Base-by-base conservation (phyloP, 2,329 filamentous ascomycete genomes). In the Xylaria hypoxylon region DNA sequence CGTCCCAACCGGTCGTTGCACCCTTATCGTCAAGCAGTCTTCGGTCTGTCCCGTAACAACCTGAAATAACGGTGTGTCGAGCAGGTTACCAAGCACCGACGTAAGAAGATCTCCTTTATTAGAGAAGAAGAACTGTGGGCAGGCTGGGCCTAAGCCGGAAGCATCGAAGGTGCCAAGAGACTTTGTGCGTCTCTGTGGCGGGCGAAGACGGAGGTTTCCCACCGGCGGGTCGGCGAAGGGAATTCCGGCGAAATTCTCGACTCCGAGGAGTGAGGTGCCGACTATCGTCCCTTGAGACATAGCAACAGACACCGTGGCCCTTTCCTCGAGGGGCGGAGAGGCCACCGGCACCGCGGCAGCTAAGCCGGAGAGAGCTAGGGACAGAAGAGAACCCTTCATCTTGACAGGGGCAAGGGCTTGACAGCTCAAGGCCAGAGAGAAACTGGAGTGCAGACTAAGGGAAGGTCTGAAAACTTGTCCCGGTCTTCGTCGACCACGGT, bases 201-300 rank as follows among this genome's bases (percentile, higher is more conserved):
- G 89, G 74, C 86, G 89, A 38, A 96, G 84, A 17, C 92, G 88
- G 26, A 93, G 81, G 2, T 82, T 76, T 0, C 90, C 91, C 0
- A 86, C 83, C 0, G 92, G 92, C 1, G 91, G 85, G 68, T 92
- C 82, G 2, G 92, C 91, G 74, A 89, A 96, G 2, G 92, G 92
- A 62, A 96, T 92, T 24, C 89, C 91, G 62, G 86, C 88, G 80
- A 92, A 94, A 28, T 83, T 86, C 64, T 95, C 92, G 22, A 93
- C 83, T 15, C 64, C 68, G 47, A 68, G 64, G 1, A 65, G 8
- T 2, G 71, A 70, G 11, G 74, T 68, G n/a, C 76, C 76, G 19
- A 77, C 65, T 17, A 78, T 62, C 8, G 75, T 77, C 8, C 76
- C 76, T 31, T 71, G 74, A 10, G 74, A 64, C 17, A 69, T 73